Evolutionary conservation across 2,329 filamentous ascomycete species (phyloP), one percentile per base, ranked within the genome.

Genomic region (Coniochaeta pulveracea): DNA sequence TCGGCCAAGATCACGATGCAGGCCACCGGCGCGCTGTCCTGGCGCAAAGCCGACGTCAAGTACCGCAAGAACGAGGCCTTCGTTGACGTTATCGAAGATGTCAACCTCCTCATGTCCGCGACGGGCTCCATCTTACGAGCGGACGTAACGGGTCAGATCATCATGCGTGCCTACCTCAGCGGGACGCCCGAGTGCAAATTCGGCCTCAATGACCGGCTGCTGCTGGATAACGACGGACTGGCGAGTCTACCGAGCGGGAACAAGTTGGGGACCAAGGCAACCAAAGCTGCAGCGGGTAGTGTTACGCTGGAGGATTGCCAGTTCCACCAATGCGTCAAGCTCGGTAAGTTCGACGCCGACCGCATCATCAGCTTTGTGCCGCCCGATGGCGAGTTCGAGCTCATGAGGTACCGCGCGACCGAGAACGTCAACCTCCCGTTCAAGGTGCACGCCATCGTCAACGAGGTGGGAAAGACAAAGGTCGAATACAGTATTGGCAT

Each of bases 11-110:
- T 98, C 58, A 98, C 91, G 17, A 95, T 96, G 88, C 91, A 98
- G 64, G 93, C 91, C 10, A 98, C 91, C 0, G 91, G 93, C 25
- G 91, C 91, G 5, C 71, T 95, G 26, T 96, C 91, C 29, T 98
- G 93, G 91, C 77, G 93, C 47, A 84, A 93, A 52, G 84, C 89
- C 39, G 89, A 96, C 57, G 91, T 98, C 60, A 94, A 94, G 55
- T 98, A 98, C 63, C 83, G 91, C 57, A 98, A 98, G 64, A 98
- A 98, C 63, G 91, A 98, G 59, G 91, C 91, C 19, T 98, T 98
- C 51, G 91, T 98, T 46, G 91, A 98, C 58, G 91, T 98, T 12
- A 98, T 98, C 50, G 91, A 98, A 60, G 91, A 98, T 52, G 89
- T 98, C 49, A 98, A 98, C 58, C 72, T 98, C 38, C 79, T 98